Percentiles rank a stretch among this genome's conserved stretches.
phyloP scores from a whole-genome alignment of 495 filamentous ascomycete species.

The Rusavskia elegans region DNA sequence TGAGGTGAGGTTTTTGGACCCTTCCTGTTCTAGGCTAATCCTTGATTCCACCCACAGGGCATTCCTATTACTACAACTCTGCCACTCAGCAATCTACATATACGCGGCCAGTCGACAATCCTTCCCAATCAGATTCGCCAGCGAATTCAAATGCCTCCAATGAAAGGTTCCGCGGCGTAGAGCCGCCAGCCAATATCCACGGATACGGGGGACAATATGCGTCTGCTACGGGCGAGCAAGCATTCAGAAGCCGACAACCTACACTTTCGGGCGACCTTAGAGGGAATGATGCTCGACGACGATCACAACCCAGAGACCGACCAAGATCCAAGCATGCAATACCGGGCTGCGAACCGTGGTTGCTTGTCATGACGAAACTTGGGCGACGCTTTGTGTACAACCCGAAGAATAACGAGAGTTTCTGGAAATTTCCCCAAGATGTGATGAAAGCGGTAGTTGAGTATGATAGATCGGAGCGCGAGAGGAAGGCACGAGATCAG shows the following conservation, averaged over 20 bases:
- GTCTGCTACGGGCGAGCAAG: constrained; percentile 11
- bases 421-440: constrained; percentile 81
- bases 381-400: constrained; percentile 84
- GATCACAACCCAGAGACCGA: constrained; percentile 52
- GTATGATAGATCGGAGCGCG: constrained; percentile 40
- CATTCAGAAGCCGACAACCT: constrained; percentile 14
- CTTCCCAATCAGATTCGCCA: constrained; percentile 17
- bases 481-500: constrained; percentile 27
- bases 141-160: constrained; percentile 9
- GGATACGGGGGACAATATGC: constrained; percentile 27
- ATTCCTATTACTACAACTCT: constrained; percentile 81
- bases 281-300: constrained; percentile 32
- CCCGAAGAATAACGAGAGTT: constrained; percentile 62
- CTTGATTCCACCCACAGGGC: constrained; percentile 31
- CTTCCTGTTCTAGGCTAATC: background rate
- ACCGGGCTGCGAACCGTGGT: constrained; percentile 74
- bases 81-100: constrained; percentile 80
- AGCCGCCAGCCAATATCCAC: constrained; percentile 20
- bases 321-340: constrained; percentile 68
- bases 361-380: constrained; percentile 79
- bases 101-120: constrained; percentile 38
- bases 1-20: background rate
- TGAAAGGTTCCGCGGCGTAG: constrained; percentile 7
- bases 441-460: constrained; percentile 67
- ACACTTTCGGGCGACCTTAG: constrained; percentile 24